Evolutionary conservation across 2,329 filamentous ascomycete genomes (phyloP).

Genomic region (Talaromyces sp.): DNA sequence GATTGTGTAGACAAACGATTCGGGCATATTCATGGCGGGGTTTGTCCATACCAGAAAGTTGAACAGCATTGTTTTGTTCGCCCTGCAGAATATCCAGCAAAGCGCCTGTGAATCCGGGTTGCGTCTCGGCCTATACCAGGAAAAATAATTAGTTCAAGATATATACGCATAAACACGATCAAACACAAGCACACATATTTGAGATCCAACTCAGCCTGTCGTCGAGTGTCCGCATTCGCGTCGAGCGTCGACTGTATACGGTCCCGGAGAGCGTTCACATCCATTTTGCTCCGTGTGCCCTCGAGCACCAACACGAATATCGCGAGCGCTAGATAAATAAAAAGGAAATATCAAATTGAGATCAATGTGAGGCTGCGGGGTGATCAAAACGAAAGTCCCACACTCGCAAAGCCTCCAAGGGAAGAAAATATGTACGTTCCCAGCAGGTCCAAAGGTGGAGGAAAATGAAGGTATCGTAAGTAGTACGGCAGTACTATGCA

Average conservation of each 20-base stretch:
- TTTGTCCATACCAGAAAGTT: conserved; percentile 73
- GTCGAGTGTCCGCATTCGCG: conserved; percentile 58
- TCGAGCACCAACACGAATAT: conserved; percentile 29
- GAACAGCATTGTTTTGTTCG: conserved; percentile 80
- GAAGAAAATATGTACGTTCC: not conserved
- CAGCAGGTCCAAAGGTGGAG: not conserved
- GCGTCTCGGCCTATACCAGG: conserved; percentile 72
- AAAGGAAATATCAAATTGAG: too few relatives aligned
- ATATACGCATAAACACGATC: not conserved
- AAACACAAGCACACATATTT: conserved; percentile 54
- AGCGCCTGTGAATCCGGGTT: conserved; percentile 84
- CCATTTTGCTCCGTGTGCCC: conserved; percentile 45
- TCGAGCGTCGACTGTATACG: conserved; percentile 64
- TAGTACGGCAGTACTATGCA: not conserved
- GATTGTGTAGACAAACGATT: not conserved
- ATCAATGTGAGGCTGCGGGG: not conserved
- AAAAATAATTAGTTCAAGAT: conserved; percentile 12
- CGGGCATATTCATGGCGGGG: conserved; percentile 18
- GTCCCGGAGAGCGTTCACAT: conserved; percentile 59
- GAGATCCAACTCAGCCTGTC: conserved; percentile 62
- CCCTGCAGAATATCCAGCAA: conserved; percentile 85
- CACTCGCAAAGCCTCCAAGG: not conserved
- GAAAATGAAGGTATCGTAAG: not conserved
- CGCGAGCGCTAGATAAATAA: not conserved
- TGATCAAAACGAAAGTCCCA: not conserved